Conservation (phyloP, 2,329 filamentous ascomycete species). For the Fusarium sp. region DNA sequence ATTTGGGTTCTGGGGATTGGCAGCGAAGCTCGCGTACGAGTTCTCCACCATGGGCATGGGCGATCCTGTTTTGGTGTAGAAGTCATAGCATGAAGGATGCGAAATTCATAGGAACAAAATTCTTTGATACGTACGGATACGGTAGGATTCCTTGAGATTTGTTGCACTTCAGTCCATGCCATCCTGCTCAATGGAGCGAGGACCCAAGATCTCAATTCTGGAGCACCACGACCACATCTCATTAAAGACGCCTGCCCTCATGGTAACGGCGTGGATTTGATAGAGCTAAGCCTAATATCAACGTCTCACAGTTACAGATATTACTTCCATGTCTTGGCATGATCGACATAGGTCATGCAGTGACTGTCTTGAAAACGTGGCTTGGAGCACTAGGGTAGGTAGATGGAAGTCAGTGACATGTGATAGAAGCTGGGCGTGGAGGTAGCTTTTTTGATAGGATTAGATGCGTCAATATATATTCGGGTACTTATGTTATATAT, state of each 20-base stretch:
- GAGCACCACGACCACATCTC: not conserved
- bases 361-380: not conserved
- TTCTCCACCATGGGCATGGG: not conserved
- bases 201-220: not conserved
- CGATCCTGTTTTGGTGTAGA: not conserved
- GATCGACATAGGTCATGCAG: not conserved
- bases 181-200: not conserved
- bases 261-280: not conserved
- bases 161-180: not conserved
- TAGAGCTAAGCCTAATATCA: not conserved
- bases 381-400: not conserved
- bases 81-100: not conserved
- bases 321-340: not conserved
- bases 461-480: not conserved
- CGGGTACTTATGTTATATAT: not conserved
- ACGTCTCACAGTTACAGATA: not conserved
- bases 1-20: slow-evolving; percentile 5
- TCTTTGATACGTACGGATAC: not conserved
- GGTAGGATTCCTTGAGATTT: not conserved
- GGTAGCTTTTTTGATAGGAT: not conserved
- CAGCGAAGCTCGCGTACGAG: not conserved
- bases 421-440: not conserved
- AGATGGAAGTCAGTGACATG: not conserved
- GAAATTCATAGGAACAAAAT: not conserved
- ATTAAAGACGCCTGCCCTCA: not conserved